Evolutionary conservation across 2,329 filamentous ascomycete species (phyloP), one percentile per base, ranked within the genome.

Genomic region (Paracoccidioides lutzii): DNA sequence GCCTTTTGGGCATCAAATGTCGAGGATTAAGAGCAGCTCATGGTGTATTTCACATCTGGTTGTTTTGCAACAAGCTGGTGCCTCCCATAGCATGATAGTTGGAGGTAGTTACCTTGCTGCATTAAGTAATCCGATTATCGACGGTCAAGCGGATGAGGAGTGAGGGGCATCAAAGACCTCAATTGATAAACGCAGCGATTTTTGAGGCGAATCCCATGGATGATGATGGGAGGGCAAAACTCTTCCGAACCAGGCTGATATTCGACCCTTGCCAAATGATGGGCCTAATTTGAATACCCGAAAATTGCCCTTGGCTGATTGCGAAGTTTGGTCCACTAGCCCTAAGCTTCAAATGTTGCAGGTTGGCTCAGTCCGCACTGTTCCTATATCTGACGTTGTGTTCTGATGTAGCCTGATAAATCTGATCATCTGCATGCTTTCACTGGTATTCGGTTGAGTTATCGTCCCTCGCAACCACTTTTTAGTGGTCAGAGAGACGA

Each of bases 1-100:
- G 42, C 28, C 22, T 43, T 55, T 60, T 60, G 58, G 58, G 58
- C 58, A 60, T 53, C 58, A 60, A 60, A 38, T 45, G 9, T 55
- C 42, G 53, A 52, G 52, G 49, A 55, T 57, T 55, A 55, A 41
- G 38, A 43, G 14, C 30, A 32, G 52, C 42, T 56, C 56, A 56
- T 30, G 28, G 46, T 42, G 43, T 42, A 7, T 32, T 41, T 40
- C 42, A 37, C 46, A 32, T 51, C 28, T 33, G 7, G 50, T 40
- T 22, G 50, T 37, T 38, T 43, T 52, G 10, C 28, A n/a, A 52
- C 33, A 42, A 42, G 14, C 10, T 37, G 15, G 28, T 37, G 38
- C 6, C 7, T 32, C 50, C 38, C 42, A 41, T 42, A 38, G 50
- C 28, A 42, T 7, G 33, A 37, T 2, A n/a, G 22, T 22, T 43